These are phyloP conservation scores for Trichoderma sp. DNA, from an alignment of 2,329 filamentous ascomycete genomes.

Conservation along the genomic window DNA sequence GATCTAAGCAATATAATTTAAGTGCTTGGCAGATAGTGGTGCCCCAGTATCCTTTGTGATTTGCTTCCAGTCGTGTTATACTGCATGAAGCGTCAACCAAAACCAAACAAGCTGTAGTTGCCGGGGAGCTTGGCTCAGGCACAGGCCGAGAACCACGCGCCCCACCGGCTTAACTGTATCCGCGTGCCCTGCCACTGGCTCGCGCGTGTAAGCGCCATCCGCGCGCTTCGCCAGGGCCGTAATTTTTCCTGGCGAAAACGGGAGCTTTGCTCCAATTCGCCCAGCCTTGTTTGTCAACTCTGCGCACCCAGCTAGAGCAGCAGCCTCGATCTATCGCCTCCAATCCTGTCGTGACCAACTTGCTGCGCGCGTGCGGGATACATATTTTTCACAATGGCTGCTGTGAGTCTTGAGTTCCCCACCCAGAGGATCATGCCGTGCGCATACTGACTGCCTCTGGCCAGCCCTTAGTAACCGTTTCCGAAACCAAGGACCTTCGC, in stretches of 20 bases:
- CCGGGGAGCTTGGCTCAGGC: not conserved
- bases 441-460: not conserved
- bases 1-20: not conserved
- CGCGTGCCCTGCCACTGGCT: not conserved
- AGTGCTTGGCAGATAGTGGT: not conserved
- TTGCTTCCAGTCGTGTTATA: not conserved
- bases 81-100: not conserved
- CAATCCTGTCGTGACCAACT: slow-evolving; percentile 11
- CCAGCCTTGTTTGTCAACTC: slow-evolving; percentile 12
- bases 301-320: not conserved
- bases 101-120: not conserved
- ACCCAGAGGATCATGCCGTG: not conserved
- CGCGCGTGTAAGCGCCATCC: slow-evolving; percentile 16
- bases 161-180: not conserved
- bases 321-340: not conserved
- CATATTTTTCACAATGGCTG: slow-evolving; percentile 48
- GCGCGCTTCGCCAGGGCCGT: slow-evolving; percentile 19
- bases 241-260: slow-evolving; percentile 18
- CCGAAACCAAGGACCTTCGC: slow-evolving; percentile 93
- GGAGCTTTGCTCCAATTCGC: slow-evolving; percentile 4
- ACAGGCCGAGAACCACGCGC: not conserved
- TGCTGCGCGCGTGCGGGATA: slow-evolving; percentile 15
- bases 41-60: not conserved
- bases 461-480: slow-evolving; percentile 72
- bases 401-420: slow-evolving; percentile 46